These are phyloP conservation scores for Sparassis latifolia DNA, from an alignment of 1,284 basidiomycete genomes.

Conservation along the genomic window DNA sequence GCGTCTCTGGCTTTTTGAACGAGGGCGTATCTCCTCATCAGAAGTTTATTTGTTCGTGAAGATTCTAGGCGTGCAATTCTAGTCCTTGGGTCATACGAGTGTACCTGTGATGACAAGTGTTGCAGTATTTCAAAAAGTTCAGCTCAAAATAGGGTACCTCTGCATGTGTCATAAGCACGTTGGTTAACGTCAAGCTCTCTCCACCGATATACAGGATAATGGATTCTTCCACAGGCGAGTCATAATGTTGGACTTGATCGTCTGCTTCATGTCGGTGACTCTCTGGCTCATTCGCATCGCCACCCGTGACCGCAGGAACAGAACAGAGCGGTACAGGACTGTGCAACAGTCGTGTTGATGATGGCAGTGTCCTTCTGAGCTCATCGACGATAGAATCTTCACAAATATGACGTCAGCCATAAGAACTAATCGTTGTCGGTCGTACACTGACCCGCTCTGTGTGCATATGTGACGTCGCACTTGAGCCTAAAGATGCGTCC, in stretches of 20 bases:
- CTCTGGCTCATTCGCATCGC: neutral
- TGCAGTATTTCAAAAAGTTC: neutral
- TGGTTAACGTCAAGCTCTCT: constrained; percentile 79
- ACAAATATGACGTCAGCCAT: neutral
- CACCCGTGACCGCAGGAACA: constrained; percentile 3
- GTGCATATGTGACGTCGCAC: constrained; percentile 81
- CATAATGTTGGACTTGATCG: neutral
- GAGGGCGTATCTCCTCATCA: constrained; percentile 88
- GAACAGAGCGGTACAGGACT: constrained; percentile 12
- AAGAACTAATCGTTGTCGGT: neutral
- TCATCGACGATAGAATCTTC: constrained; percentile 32
- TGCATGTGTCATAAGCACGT: constrained; percentile 78
- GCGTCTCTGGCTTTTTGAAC: constrained; percentile 90
- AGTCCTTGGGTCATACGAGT: constrained; percentile 68
- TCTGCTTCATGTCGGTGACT: neutral
- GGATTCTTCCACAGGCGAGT: constrained; percentile 9
- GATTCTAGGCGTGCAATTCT: constrained; percentile 51
- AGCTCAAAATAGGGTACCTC: constrained; percentile 27
- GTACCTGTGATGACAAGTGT: constrained; percentile 41
- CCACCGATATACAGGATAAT: constrained; percentile 79
- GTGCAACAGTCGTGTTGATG: constrained; percentile 16
- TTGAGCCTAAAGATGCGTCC: constrained; percentile 43
- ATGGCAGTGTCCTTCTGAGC: constrained; percentile 23
- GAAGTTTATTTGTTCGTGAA: constrained; percentile 65
- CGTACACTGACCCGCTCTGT: constrained; percentile 45